Evolutionary conservation across 345 rosid genomes (phyloP), one percentile per base, ranked within the genome.

Genomic region (Salix brachista): DNA sequence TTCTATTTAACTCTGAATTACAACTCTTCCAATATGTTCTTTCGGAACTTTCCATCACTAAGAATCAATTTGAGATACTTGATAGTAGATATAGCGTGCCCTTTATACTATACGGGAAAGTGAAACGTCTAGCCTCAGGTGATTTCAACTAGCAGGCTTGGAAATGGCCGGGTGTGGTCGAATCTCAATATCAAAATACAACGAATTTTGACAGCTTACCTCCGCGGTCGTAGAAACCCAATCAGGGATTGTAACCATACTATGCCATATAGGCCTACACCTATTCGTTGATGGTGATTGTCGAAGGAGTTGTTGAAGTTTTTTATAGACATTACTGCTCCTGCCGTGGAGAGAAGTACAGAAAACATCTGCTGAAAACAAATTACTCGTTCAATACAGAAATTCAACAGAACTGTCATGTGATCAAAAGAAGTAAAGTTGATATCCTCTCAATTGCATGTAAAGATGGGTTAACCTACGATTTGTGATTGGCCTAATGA

Each of bases 271-370:
- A 91, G 75, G 3, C 82, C 91, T 34, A 91, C 75, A 16, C 97
- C 97, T 30, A 94, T 79, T 83, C 88, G 91, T 87, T 91, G 98
- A 83, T 94, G 98, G 80, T 80, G 80, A 80, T 94, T 94, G 78
- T 84, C 80, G 84, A 94, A 94, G 48, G 90, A 80, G 74, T 94
- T 94, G 78, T 79, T 86, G 80, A 94, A 87, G 82, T 92, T 90
- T 81, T 86, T 91, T 72, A 94, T 74, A 4, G 98, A 94, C 84
- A 92, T 80, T 64, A 87, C 71, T 34, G 97, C 97, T 81, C 91
- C 98, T 72, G 88, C 86, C 73, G 97, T 90, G 41, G 85, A 84
- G 37, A 94, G 81, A 80, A 91, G 77, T 68, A 86, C 87, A 16
- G 93, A 85, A 48, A 92, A 64, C 74, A 82, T 82, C 98, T 94